Percentiles rank a stretch among this genome's conserved stretches.
Conservation (phyloP, 345 rosid species). For the Anastatica hierochuntica region DNA sequence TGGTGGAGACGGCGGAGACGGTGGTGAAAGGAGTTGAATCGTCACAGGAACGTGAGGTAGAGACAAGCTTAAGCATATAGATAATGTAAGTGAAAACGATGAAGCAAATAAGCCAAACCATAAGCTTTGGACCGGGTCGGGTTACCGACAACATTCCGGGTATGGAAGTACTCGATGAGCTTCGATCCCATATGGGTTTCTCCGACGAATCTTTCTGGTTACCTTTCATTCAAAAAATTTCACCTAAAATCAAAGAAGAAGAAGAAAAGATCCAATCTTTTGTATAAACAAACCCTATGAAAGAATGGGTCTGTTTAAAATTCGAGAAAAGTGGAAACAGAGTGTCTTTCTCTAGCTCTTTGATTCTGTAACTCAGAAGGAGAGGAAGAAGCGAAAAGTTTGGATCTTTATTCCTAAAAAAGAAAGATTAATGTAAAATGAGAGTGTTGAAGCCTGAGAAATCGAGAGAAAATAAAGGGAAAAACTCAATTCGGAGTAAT, state of each 20-base stretch:
- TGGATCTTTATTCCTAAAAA: constrained; percentile 16
- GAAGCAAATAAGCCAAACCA: constrained; percentile 56
- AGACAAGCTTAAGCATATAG: constrained; percentile 78
- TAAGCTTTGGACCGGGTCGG: constrained; percentile 47
- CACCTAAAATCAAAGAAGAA: too few species aligned
- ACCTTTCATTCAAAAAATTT: constrained; percentile 18
- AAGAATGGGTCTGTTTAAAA: too few species aligned
- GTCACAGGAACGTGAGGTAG: constrained; percentile 36
- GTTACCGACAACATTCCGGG: constrained; percentile 31
- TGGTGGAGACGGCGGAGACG: too few species aligned
- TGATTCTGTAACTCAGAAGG: constrained; percentile 1
- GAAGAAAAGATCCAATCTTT: too few species aligned
- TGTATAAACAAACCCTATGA: too few species aligned
- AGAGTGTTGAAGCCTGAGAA: constrained; percentile 7
- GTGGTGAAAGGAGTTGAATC: constrained; percentile 3
- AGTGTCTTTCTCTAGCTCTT: too few species aligned
- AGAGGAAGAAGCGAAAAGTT: constrained; percentile 9
- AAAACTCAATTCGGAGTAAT: neutral
- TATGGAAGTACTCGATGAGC: constrained; percentile 25
- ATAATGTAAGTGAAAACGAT: constrained; percentile 59
- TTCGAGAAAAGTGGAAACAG: too few species aligned
- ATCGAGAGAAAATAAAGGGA: constrained; percentile 15
- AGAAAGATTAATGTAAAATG: constrained; percentile 7
- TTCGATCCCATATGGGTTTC: constrained; percentile 51
- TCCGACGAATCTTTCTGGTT: constrained; percentile 28